Base-by-base conservation (phyloP, 2,329 filamentous ascomycete genomes). In the Alternaria rosae region DNA sequence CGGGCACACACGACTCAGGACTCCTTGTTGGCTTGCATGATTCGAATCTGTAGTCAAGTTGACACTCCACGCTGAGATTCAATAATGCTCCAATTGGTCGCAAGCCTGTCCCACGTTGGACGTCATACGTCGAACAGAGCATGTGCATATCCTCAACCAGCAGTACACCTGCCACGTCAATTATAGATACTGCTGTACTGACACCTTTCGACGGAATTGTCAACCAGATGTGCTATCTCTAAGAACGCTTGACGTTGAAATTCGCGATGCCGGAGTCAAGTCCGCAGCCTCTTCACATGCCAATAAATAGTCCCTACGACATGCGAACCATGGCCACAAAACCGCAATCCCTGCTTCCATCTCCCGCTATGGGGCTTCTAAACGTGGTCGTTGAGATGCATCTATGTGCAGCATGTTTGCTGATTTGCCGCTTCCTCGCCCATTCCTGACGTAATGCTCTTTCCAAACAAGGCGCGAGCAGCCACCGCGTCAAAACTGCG, bases 361-460 rank as follows among this genome's bases (percentile, higher is more conserved):
- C 65, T 61, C 60, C 54, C 56, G 30, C 32, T 44, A 54, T 58
- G 25, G 25, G 21, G 23, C 53, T 53, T 42, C 32, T 47, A 11
- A 26, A 30, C 12, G 56, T 50, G 23, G 51, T 61, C 47, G 62
- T 66, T 69, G 59, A 59, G 57, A 65, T 54, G 68, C 62, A 65
- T 64, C 57, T 26, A 41, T 51, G 45, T 57, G 20, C 53, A 38
- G 26, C 57, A 28, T 17, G 43, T 30, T 54, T 25, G 38, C 48
- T 56, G 28, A 55, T 58, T 56, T 30, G 60, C 58, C 51, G 41
- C 51, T 57, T 23, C 32, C 30, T 23, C 44, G 15, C 8, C 35
- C 15, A 28, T 53, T 26, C 43, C 57, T 63, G 61, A 63, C 61
- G 61, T 63, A 63, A 63, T 61, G 57, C n/a, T 45, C 42, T 59